phyloP scores from a whole-genome alignment of 345 rosid genomes.

The Populus euphratica region DNA sequence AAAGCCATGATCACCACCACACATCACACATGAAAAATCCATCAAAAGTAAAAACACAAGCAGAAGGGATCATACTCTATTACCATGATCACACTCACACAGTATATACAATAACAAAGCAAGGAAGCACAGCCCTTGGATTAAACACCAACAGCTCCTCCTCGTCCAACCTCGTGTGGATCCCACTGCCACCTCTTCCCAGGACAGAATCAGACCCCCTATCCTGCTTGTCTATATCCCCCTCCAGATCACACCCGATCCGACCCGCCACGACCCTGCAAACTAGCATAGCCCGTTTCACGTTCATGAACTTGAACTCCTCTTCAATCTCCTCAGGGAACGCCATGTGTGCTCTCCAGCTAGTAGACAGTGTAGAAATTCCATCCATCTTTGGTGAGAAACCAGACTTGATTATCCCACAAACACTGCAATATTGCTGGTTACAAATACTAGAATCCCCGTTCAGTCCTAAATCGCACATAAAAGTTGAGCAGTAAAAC shows the following conservation, averaged over 20 bases:
- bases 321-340: slow-evolving; percentile 75
- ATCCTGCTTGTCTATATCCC: slow-evolving; percentile 47
- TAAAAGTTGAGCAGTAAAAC: slow-evolving; percentile 81
- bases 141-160: slow-evolving; percentile 84
- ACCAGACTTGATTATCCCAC: slow-evolving; percentile 76
- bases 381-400: slow-evolving; percentile 92
- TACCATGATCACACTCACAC: slow-evolving; percentile 19
- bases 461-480: slow-evolving; percentile 65
- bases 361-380: slow-evolving; percentile 63
- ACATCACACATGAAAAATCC: background rate
- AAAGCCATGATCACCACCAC: background rate
- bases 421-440: slow-evolving; percentile 76
- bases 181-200: slow-evolving; percentile 52
- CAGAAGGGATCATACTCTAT: background rate
- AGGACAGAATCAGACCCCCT: slow-evolving; percentile 74
- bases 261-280: slow-evolving; percentile 86
- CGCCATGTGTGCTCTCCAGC: slow-evolving; percentile 84
- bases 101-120: slow-evolving; percentile 84
- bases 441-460: slow-evolving; percentile 54
- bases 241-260: slow-evolving; percentile 57
- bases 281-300: slow-evolving; percentile 84
- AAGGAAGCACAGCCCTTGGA: slow-evolving; percentile 99
- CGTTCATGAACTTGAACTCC: slow-evolving; percentile 90
- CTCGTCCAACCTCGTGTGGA: slow-evolving; percentile 52
- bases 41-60: background rate